Evolutionary conservation across 176 grass and related monocot species (phyloP).

Genomic region (Hordeum vulgare): DNA sequence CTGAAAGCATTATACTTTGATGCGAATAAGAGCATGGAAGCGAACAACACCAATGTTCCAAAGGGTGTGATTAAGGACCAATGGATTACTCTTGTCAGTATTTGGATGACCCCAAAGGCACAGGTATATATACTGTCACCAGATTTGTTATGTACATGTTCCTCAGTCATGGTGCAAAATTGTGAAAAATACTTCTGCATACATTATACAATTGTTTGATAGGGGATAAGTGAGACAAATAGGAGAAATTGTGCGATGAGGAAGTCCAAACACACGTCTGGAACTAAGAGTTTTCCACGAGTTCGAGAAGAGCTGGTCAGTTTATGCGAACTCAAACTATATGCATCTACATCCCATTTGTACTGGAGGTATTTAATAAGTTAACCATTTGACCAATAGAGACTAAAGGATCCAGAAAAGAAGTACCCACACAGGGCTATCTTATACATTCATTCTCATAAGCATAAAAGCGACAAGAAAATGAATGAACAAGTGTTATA

Average conservation of each 20-base stretch:
- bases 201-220: not conserved
- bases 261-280: not conserved
- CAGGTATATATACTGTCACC: not conserved
- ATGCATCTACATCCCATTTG: not conserved
- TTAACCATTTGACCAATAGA: not conserved
- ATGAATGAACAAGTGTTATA: not conserved
- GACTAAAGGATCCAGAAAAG: not conserved
- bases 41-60: not conserved
- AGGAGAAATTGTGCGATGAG: not conserved
- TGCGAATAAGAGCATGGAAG: not conserved
- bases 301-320: not conserved
- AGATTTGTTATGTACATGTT: not conserved
- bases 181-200: not conserved
- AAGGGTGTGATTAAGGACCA: not conserved
- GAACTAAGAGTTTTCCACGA: slow-evolving; percentile 13
- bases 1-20: not conserved
- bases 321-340: not conserved
- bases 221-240: not conserved
- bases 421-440: not conserved
- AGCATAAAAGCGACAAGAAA: not conserved
- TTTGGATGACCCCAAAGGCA: slow-evolving; percentile 4
- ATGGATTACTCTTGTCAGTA: not conserved
- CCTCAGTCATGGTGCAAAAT: not conserved
- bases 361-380: not conserved
- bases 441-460: not conserved